Evolutionary conservation across 2,329 filamentous ascomycete genomes (phyloP).

Genomic region (Neocatenulostroma microsporum): DNA sequence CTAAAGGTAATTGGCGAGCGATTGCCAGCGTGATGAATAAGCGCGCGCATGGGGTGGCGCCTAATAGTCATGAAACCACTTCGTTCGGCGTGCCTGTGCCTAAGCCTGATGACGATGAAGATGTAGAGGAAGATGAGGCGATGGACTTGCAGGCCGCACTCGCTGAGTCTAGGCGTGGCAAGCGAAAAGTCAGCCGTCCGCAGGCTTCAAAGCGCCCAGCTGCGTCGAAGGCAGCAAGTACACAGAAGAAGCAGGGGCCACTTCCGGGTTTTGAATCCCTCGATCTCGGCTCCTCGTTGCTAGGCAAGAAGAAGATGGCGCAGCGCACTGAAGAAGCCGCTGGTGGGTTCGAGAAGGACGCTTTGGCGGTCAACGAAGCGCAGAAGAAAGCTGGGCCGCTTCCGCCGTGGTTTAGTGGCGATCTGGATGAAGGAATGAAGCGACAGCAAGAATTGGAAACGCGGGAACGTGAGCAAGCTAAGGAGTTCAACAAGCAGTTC

Average conservation of each 20-base stretch:
- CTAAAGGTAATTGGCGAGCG: constrained; percentile 44
- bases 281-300: constrained; percentile 57
- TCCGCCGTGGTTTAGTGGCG: constrained; percentile 65
- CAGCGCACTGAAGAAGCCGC: constrained; percentile 47
- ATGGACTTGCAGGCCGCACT: constrained; percentile 72
- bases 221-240: not conserved
- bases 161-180: constrained; percentile 54
- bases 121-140: constrained; percentile 60
- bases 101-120: constrained; percentile 26
- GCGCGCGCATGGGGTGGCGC: constrained; percentile 55
- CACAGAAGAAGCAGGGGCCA: constrained; percentile 48
- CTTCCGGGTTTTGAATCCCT: constrained; percentile 82
- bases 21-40: constrained; percentile 70
- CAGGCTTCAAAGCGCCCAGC: constrained; percentile 9
- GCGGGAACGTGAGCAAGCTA: constrained; percentile 49
- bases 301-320: constrained; percentile 47
- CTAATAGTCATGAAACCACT: constrained; percentile 33
- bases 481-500: constrained; percentile 49
- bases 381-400: constrained; percentile 49
- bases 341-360: constrained; percentile 56
- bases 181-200: constrained; percentile 20
- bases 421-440: constrained; percentile 53
- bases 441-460: constrained; percentile 33
- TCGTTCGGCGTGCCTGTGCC: constrained; percentile 26
- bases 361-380: constrained; percentile 21